Evolutionary conservation across 768 basidiomycete species (phyloP).

Genomic region (Cyclocybe aegerita): DNA sequence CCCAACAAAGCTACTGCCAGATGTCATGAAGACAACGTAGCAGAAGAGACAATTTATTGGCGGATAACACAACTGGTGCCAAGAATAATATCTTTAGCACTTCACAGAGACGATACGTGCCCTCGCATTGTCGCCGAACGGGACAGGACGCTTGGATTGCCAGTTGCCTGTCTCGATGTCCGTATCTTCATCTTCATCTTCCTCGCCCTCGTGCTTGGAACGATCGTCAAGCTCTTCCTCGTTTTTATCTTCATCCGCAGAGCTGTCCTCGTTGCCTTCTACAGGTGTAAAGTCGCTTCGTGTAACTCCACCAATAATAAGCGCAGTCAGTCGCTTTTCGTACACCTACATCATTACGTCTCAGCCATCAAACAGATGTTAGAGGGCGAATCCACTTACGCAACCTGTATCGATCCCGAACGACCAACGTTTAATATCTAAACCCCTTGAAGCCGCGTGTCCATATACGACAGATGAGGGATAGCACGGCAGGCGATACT

Average conservation of each 20-base stretch:
- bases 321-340: conserved; percentile 59
- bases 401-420: conserved; percentile 89
- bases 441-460: conserved; percentile 75
- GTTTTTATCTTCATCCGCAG: conserved; percentile 17
- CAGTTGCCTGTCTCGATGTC: conserved; percentile 1
- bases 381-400: conserved; percentile 43
- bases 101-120: conserved; percentile 54
- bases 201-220: conserved; percentile 20
- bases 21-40: too few relatives aligned
- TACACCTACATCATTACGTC: conserved; percentile 42
- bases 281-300: conserved; percentile 19
- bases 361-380: not conserved
- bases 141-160: conserved; percentile 25
- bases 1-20: too few relatives aligned
- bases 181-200: conserved; percentile 14
- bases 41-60: too few relatives aligned
- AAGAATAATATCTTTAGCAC: conserved; percentile 28
- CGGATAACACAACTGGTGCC: not conserved
- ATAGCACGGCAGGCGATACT: conserved; percentile 52
- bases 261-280: conserved; percentile 8
- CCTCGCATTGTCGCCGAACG: conserved; percentile 55
- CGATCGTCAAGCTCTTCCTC: conserved; percentile 13
- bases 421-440: conserved; percentile 82
- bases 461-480: conserved; percentile 86
- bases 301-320: conserved; percentile 48